Conservation (phyloP, 257 asterid genomes). For the Anisodus acutangulus region DNA sequence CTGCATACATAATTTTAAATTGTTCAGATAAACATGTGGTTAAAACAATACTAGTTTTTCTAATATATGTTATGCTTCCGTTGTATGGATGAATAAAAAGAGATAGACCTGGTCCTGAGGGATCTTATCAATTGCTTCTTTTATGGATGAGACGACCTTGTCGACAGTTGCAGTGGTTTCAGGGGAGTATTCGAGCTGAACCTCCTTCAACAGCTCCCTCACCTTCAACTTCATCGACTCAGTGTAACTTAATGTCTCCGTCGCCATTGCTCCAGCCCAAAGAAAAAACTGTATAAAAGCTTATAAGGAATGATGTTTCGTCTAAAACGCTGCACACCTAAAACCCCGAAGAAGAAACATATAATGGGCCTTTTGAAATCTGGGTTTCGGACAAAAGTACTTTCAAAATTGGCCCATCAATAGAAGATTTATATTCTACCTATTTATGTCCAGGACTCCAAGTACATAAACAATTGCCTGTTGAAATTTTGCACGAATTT, state of each 20-base stretch:
- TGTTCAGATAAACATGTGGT: neutral
- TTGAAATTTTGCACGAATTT: too few species aligned
- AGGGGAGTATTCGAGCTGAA: conserved; percentile 68
- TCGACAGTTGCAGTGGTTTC: conserved; percentile 51
- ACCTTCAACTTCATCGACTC: conserved; percentile 64
- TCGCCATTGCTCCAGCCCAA: conserved; percentile 40
- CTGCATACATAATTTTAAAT: neutral
- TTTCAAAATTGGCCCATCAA: neutral
- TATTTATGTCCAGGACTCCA: too few species aligned
- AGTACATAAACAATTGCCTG: neutral
- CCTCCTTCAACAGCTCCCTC: conserved; percentile 73
- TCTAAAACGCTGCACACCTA: neutral
- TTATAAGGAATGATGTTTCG: too few species aligned
- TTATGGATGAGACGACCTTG: conserved; percentile 61
- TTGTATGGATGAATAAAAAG: conserved; percentile 4
- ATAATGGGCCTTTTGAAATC: too few species aligned
- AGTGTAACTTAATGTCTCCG: conserved; percentile 35
- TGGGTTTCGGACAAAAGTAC: neutral
- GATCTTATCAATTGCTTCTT: conserved; percentile 55
- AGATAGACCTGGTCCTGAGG: conserved; percentile 66
- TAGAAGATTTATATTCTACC: too few species aligned
- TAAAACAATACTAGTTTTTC: conserved; percentile 1
- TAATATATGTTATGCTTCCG: neutral
- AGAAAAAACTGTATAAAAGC: neutral
- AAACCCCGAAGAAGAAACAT: neutral